phyloP scores from a whole-genome alignment of 2,329 filamentous ascomycete species.

The Eutypella sp. region DNA sequence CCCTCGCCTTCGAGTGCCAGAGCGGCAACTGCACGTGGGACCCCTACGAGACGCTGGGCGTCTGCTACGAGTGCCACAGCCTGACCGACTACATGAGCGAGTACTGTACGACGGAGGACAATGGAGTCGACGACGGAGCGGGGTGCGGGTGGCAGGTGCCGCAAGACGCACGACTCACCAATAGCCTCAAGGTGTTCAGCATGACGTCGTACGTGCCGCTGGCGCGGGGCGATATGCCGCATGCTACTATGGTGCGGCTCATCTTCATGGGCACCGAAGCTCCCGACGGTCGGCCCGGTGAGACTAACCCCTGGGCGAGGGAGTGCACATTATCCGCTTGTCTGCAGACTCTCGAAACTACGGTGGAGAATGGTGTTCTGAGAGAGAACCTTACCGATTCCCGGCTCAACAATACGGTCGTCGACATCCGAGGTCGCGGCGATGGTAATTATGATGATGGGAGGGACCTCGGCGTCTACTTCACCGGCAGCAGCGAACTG shows the following conservation, averaged over 20 bases:
- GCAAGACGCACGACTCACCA: constrained; percentile 19
- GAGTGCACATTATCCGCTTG: constrained; percentile 26
- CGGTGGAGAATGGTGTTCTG: constrained; percentile 22
- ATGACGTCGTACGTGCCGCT: constrained; percentile 26
- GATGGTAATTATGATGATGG: too few species aligned
- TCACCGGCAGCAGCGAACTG: constrained; percentile 4
- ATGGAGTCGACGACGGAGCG: neutral
- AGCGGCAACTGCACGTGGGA: constrained; percentile 27
- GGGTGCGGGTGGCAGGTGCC: constrained; percentile 27
- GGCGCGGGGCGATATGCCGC: constrained; percentile 20
- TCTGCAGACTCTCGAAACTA: constrained; percentile 23
- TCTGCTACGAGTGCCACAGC: constrained; percentile 23
- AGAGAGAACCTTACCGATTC: constrained; percentile 16
- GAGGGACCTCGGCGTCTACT: constrained; percentile 16
- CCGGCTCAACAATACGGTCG: constrained; percentile 22
- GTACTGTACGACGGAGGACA: constrained; percentile 14
- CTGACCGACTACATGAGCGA: constrained; percentile 23
- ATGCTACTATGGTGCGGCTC: constrained; percentile 28
- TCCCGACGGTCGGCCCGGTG: constrained; percentile 15
- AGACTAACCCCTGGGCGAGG: constrained; percentile 24
- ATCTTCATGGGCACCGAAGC: constrained; percentile 30
- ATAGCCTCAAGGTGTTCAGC: constrained; percentile 24
- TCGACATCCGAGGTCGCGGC: constrained; percentile 14
- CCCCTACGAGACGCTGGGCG: constrained; percentile 23
- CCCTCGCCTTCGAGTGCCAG: constrained; percentile 22